Evolutionary conservation across 2,329 filamentous ascomycete genomes (phyloP), one percentile per base, ranked within the genome.

Genomic region (Scorias spongiosa): DNA sequence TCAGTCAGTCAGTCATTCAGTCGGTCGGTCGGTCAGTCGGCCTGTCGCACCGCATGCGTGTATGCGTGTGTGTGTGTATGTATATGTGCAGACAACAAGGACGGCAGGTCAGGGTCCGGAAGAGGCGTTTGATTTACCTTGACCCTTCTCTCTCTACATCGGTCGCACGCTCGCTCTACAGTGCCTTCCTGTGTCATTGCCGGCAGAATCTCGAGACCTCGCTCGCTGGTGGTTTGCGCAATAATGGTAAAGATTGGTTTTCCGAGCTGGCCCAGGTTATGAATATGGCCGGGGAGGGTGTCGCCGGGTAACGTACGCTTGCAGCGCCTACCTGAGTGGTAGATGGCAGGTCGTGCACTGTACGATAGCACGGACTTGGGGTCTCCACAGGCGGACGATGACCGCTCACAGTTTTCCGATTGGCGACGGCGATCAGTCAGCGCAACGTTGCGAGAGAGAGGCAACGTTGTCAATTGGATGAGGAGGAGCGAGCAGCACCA

Each of bases 61-160:
- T 36, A 36, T 12, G 20, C 4, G 20, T 26, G 20, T 7, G 20
- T 26, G 20, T 26, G 20, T 26, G 20, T 26, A 26, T 26, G 20
- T 26, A 26, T 26, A 26, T 14, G 37, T 37, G 12, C 20, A 36
- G 14, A 38, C 36, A 29, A 42, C 29, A n/a, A 12, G 10, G 9
- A 32, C 18, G 30, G 42, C 2, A 39, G 29, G 17, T 14, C 9
- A 41, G n/a, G 11, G 28, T 12, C 41, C 5, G 28, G 39, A 28
- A 32, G 36, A 5, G 34, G 52, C 44, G 20, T 26, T 26, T 26
- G 20, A 26, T 26, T 26, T 44, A 57, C 56, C 54, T 60, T 60
- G 40, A 60, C 57, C 5, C 57, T 51, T 11, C 57, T 53, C 45
- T 60, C 57, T 49, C 57, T 51, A 47, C 57, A 60, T 38, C 56